Conservation (phyloP, 2,329 filamentous ascomycete species). For the Pseudopyrenochaeta lycopersici region DNA sequence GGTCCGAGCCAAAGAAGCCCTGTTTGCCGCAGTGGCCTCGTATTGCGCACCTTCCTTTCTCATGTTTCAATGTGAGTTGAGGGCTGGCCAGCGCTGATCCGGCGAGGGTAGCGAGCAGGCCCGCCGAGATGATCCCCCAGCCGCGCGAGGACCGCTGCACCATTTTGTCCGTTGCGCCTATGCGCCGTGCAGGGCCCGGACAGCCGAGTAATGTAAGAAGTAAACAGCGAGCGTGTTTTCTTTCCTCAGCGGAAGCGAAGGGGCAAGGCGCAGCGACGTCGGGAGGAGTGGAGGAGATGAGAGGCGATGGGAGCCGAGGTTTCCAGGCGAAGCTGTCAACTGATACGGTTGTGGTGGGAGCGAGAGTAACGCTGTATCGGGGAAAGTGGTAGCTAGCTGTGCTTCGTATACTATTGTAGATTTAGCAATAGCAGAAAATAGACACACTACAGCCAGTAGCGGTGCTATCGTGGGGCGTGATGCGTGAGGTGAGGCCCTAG, state of each 20-base stretch:
- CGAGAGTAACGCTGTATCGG: not conserved
- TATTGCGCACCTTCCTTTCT: slow-evolving; percentile 88
- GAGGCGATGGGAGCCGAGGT: slow-evolving; percentile 16
- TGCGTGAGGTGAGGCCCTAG: slow-evolving; percentile 17
- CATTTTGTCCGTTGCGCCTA: slow-evolving; percentile 23
- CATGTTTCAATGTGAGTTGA: slow-evolving; percentile 68
- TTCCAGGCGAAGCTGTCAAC: slow-evolving; percentile 18
- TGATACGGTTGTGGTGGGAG: not conserved
- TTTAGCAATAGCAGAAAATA: not conserved
- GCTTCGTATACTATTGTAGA: not conserved
- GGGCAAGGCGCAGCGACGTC: not conserved
- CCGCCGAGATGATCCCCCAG: slow-evolving; percentile 35
- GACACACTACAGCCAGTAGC: not conserved
- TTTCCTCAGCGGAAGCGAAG: not conserved
- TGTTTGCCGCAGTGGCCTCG: slow-evolving; percentile 91
- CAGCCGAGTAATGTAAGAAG: not conserved
- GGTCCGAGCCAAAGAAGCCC: slow-evolving; percentile 85
- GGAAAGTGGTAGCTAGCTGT: not conserved
- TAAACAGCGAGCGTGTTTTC: not conserved
- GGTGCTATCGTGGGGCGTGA: slow-evolving; percentile 12
- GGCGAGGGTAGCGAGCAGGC: slow-evolving; percentile 39
- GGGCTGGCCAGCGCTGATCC: slow-evolving; percentile 40
- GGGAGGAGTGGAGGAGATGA: not conserved
- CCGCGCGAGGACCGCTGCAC: slow-evolving; percentile 31
- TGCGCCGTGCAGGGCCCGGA: slow-evolving; percentile 12